Conservation (phyloP, 768 basidiomycete genomes). For the Rhodosporidiobolus sp. region DNA sequence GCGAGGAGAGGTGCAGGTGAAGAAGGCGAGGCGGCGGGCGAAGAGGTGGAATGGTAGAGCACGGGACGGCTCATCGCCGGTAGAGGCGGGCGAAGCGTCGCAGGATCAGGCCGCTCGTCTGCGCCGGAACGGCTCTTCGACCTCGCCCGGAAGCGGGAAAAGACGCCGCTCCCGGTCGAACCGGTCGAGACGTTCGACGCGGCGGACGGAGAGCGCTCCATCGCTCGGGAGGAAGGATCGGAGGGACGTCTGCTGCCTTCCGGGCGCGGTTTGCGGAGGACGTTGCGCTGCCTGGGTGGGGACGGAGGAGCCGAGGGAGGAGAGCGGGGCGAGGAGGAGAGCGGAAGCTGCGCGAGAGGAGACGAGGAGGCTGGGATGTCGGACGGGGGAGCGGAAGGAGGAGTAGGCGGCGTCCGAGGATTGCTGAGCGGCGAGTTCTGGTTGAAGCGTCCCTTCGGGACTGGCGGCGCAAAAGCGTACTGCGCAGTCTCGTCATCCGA, state of each 20-base stretch:
- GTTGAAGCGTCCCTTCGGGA: neutral
- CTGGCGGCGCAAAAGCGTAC: neutral
- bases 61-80: neutral
- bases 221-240: neutral
- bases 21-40: neutral
- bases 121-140: neutral
- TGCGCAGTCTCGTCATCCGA: neutral
- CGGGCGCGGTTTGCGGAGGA: constrained; percentile 28
- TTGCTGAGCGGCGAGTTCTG: neutral
- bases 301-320: neutral
- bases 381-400: neutral
- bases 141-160: constrained; percentile 7
- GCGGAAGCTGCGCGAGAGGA: neutral
- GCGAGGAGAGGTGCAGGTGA: neutral
- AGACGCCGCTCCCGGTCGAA: neutral
- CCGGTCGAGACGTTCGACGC: neutral
- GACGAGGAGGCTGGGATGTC: neutral
- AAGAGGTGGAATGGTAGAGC: neutral
- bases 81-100: neutral
- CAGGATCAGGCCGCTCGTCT: neutral
- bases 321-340: neutral
- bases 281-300: constrained; percentile 16
- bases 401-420: neutral
- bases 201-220: constrained; percentile 6
- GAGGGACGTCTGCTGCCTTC: too few species aligned